phyloP scores from a whole-genome alignment of 2,329 filamentous ascomycete species.

The Falciphora oryzae region DNA sequence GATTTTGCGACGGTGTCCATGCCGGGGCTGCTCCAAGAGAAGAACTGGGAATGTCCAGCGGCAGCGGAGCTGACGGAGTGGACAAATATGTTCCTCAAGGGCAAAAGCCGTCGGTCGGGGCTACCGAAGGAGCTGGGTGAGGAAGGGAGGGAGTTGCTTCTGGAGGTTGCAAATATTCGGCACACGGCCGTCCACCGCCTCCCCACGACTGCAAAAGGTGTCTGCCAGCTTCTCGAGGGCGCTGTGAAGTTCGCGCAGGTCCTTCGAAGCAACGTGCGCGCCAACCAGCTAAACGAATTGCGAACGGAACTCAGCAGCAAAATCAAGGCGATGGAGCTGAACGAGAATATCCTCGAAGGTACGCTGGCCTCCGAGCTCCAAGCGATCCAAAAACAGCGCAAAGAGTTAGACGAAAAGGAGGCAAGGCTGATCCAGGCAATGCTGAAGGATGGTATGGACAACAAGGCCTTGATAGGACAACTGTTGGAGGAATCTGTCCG shows the following conservation, averaged over 20 bases:
- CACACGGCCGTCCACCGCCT: slow-evolving; percentile 12
- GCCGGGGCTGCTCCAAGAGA: slow-evolving; percentile 22
- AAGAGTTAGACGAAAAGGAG: slow-evolving; percentile 30
- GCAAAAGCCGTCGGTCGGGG: too few species aligned
- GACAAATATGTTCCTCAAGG: slow-evolving; percentile 20
- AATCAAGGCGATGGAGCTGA: slow-evolving; percentile 26
- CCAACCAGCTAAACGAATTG: slow-evolving; percentile 24
- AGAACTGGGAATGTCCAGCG: slow-evolving; percentile 27
- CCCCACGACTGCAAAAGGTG: slow-evolving; percentile 5
- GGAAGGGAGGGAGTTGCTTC: too few species aligned
- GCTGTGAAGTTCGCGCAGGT: slow-evolving; percentile 22
- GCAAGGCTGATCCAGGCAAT: slow-evolving; percentile 22
- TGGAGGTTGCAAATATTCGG: slow-evolving; percentile 1
- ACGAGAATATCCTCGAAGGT: slow-evolving; percentile 28
- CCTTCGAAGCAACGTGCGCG: slow-evolving; percentile 24
- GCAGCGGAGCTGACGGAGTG: slow-evolving; percentile 32
- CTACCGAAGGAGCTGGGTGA: too few species aligned
- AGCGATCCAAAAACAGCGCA: slow-evolving; percentile 26
- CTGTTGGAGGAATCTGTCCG: slow-evolving; percentile 24
- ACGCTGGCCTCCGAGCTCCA: slow-evolving; percentile 21
- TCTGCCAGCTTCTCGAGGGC: slow-evolving; percentile 16
- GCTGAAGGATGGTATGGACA: slow-evolving; percentile 23
- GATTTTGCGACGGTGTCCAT: slow-evolving; percentile 29
- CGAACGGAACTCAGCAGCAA: slow-evolving; percentile 22
- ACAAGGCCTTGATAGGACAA: slow-evolving; percentile 23